Evolutionary conservation across 2,329 filamentous ascomycete genomes (phyloP), one percentile per base, ranked within the genome.

Genomic region (Parasarocladium wereldwijsianum): DNA sequence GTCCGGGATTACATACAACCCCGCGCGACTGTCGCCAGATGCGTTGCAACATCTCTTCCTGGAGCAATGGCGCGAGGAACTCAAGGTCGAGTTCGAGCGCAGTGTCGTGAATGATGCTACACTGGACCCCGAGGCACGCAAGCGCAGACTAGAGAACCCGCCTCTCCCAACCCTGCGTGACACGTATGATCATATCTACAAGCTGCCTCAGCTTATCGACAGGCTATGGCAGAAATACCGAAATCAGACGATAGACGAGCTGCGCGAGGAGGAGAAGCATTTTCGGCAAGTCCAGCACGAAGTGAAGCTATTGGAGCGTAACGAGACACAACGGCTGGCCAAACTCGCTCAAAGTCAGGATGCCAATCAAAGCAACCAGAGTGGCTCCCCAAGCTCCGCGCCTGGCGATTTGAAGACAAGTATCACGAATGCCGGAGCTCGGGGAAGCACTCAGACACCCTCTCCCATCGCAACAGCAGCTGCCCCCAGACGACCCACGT

Each of bases 31-130:
- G 49, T 78, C 64, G 27, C 73, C 85, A 6, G 80, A 86, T 52
- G 71, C 83, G 24, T 61, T 96, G 40, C 74, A 81, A 52, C 70
- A 78, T 45, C 65, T 90, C 31, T 94, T 92, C 51, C 58, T 85
- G 40, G 66, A 71, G 34, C 58, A 93, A 34, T 54, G 94, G 48
- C 70, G 71, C 40, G 79, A 92, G 40, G 84, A 90, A 51, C 53
- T 76, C 38, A 69, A 57, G 41, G 51, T 48, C 32, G 68, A 77
- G 37, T 51, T 52, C 13, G 62, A 46, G 22, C 42, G 45, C 28
- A 21, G 19, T 21, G 16, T 30, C 28, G 24, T 23, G 10, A 30
- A 30, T 14, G 28, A 30, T 17, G 17, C 28, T 5, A 13, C 28
- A 13, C 10, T 70, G 5, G 29, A 27, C 12, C 24, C 21, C 4